Evolutionary conservation across 495 filamentous ascomycete species (phyloP).

Genomic region (Tuber brumale): DNA sequence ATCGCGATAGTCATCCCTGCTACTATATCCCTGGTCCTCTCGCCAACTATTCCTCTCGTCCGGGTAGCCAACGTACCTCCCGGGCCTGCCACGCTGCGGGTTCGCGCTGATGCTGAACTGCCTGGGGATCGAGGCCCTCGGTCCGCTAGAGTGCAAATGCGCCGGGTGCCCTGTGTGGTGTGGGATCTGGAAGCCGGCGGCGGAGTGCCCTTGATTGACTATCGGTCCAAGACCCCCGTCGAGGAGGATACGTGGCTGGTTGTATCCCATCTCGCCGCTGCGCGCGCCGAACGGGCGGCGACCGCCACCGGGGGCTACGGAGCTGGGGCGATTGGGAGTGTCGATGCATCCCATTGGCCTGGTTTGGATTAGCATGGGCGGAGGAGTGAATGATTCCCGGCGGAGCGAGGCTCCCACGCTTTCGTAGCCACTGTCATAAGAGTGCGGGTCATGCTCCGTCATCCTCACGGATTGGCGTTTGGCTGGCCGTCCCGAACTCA

Average conservation of each 20-base stretch:
- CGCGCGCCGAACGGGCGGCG: conserved; percentile 19
- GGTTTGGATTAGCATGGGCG: conserved; percentile 33
- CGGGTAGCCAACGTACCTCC: conserved; percentile 30
- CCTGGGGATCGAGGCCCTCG: conserved; percentile 17
- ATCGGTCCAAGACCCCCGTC: conserved; percentile 25
- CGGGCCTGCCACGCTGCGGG: conserved; percentile 9
- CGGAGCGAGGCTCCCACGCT: conserved; percentile 17
- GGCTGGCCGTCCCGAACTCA: conserved; percentile 12
- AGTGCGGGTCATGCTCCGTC: conserved; percentile 16
- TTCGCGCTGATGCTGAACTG: conserved; percentile 24
- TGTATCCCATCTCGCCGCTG: conserved; percentile 36
- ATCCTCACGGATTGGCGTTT: conserved; percentile 23
- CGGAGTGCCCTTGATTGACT: conserved; percentile 23
- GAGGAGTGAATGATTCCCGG: conserved; percentile 24
- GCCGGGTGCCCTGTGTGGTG: conserved; percentile 26
- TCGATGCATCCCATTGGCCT: conserved; percentile 28
- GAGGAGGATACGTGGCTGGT: conserved; percentile 26
- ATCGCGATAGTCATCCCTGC: background rate
- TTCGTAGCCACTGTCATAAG: conserved; percentile 17
- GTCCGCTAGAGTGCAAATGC: conserved; percentile 23
- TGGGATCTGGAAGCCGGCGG: conserved; percentile 20
- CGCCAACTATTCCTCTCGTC: conserved; percentile 8
- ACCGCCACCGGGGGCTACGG: conserved; percentile 12
- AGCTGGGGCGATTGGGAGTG: conserved; percentile 2
- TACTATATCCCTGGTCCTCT: background rate